Evolutionary conservation across 371 early-diverging fungal genomes (phyloP), one percentile per base, ranked within the genome.

Genomic region (Circinella minor): DNA sequence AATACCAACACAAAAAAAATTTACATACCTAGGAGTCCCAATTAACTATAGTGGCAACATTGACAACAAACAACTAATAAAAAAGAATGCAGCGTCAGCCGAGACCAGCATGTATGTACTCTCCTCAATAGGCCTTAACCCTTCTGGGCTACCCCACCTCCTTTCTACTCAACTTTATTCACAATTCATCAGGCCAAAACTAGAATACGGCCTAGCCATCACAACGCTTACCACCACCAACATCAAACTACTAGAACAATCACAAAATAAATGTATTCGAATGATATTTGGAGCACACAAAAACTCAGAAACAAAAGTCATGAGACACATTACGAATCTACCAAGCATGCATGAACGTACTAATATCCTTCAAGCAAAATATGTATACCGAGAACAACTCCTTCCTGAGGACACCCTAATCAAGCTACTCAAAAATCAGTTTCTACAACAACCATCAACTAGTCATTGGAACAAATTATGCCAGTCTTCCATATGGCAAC

Each of bases 241-340:
- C n/a, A 1, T 17, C 55, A 60, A 67, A 49, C 9, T 4, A 11
- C 51, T 71, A 0, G 69, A 71, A 37, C 4, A 48, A 3, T 38
- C 57, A 0, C 74, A 68, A 36, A n/a, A 47, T 48, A 55, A 27
- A n/a, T 72, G 73, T 51, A 27, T 72, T 3, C 54, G 65, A 17
- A 67, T 39, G 39, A 67, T 74, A 0, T 65, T 43, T n/a, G 65
- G 71, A 1, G 61, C 48, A n/a, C 64, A 36, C 43, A 43, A 37
- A 9, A 36, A 54, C 10, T 38, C 62, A 0, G 68, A 68, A 14
- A 71, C 69, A 9, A 61, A 27, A 43, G 69, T 75, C n/a, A 70
- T 75, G 54, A 15, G 18, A 5, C 71, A 71, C 27, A 47, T 74
- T 9, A 4, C 39, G 39, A 39, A 39, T 9, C 39, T 39, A 39